These are phyloP conservation scores for Ceratocystis alfenasii DNA, from an alignment of 2,329 filamentous ascomycete species.

Conservation along the genomic window DNA sequence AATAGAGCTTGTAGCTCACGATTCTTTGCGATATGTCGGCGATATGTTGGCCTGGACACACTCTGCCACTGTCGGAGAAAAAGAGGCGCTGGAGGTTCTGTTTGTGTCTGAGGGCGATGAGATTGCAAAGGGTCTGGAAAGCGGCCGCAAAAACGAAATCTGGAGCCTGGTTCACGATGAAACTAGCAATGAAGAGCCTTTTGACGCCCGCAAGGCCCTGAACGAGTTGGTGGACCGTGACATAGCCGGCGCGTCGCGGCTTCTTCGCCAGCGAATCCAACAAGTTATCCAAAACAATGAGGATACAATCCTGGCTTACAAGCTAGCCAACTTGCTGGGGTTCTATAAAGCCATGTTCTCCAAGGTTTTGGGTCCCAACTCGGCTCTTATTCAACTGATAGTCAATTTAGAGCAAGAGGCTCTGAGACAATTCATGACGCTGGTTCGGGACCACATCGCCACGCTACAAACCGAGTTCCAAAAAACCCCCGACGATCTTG, in stretches of 20 bases:
- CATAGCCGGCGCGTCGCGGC: constrained; percentile 64
- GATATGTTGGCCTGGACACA: constrained; percentile 98
- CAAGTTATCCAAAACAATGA: constrained; percentile 89
- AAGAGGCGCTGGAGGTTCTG: constrained; percentile 79
- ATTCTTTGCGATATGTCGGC: constrained; percentile 79
- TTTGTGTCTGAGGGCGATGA: constrained; percentile 87
- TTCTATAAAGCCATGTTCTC: constrained; percentile 84
- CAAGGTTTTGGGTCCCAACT: constrained; percentile 60
- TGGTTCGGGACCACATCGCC: constrained; percentile 69
- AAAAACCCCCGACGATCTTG: constrained; percentile 57
- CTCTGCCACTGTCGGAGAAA: constrained; percentile 84
- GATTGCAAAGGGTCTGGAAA: constrained; percentile 62
- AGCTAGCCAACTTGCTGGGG: constrained; percentile 72
- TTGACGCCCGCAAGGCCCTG: constrained; percentile 71
- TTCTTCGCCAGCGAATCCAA: constrained; percentile 81
- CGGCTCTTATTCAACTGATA: constrained; percentile 58
- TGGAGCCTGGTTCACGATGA: constrained; percentile 59
- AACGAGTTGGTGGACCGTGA: constrained; percentile 80
- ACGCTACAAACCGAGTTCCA: constrained; percentile 62
- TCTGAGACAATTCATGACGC: constrained; percentile 66
- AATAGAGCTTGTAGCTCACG: constrained; percentile 87
- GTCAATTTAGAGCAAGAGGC: constrained; percentile 60
- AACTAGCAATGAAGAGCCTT: constrained; percentile 40
- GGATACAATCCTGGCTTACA: constrained; percentile 78
- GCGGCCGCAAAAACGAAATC: constrained; percentile 68